phyloP scores from a whole-genome alignment of 2,329 filamentous ascomycete genomes.

The Nannizzia gypsea region DNA sequence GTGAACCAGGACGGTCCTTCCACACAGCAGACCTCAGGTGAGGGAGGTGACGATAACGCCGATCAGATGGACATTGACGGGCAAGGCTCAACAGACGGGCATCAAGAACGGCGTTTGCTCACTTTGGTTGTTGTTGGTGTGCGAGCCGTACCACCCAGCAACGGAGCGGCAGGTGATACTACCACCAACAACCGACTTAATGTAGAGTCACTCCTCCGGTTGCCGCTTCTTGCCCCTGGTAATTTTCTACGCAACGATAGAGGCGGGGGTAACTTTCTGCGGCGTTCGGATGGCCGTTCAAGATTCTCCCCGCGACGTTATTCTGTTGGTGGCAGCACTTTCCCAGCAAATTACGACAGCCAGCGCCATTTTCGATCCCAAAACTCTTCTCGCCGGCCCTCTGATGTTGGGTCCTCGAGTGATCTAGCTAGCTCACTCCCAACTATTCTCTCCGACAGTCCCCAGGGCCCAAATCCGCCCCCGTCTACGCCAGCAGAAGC shows the following conservation, averaged over 20 bases:
- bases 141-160: conserved; percentile 49
- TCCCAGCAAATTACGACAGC: conserved; percentile 41
- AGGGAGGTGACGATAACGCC: conserved; percentile 16
- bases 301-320: conserved; percentile 44
- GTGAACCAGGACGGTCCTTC: conserved; percentile 38
- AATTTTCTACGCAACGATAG: conserved; percentile 32
- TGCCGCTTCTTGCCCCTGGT: conserved; percentile 35
- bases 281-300: conserved; percentile 44
- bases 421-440: conserved; percentile 27
- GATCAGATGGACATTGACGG: conserved; percentile 33
- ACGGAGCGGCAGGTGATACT: conserved; percentile 35
- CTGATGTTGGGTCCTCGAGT: conserved; percentile 22
- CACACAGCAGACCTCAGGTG: conserved; percentile 17
- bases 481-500: conserved; percentile 53
- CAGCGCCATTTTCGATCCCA: conserved; percentile 41
- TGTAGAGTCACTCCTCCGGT: conserved; percentile 33
- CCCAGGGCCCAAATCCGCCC: conserved; percentile 48
- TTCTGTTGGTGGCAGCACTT: conserved; percentile 42
- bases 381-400: conserved; percentile 22
- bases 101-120: conserved; percentile 46
- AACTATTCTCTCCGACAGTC: conserved; percentile 42
- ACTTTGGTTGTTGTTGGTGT: conserved; percentile 61
- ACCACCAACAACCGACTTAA: conserved; percentile 23
- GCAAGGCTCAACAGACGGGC: conserved; percentile 26
- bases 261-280: conserved; percentile 39